Evolutionary conservation across 768 basidiomycete species (phyloP), one percentile per base, ranked within the genome.

Genomic region (Porphyrellus cyaneotinctus): DNA sequence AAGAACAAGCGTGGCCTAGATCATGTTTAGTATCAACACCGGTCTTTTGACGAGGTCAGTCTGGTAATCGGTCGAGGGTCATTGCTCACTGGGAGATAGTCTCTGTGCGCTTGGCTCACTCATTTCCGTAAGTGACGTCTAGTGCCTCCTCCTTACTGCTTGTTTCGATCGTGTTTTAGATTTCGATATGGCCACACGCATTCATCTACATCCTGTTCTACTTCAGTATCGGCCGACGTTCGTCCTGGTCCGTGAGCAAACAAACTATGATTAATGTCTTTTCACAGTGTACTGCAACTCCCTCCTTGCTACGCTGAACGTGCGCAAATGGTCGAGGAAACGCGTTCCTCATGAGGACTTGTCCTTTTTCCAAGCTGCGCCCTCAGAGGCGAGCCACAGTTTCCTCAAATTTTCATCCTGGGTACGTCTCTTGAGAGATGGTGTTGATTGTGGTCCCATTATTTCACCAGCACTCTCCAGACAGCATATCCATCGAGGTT

Each of bases 401-500:
- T 17, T 35, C 30, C 15, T 38, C 13, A 38, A 24, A 15, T 46
- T 50, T 6, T 20, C 53, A 35, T 51, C 58, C 22, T 54, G 11
- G 46, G 67, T 53, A 42, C 1, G 51, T 50, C 13, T 17, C 10
- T 13, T 7, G 20, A 30, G 24, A 14, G 14, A 14, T 35, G 4
- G 11, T 2, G 9, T 17, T 7, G 24, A 6, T 12, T 14, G 10
- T 18, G 20, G 36, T 2, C 39, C 33, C 18, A 57, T 49, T n/a
- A 24, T 22, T 13, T 10, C 5, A 26, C 46, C 43, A 63, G 66
- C 50, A 42, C 4, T 1, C 39, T 57, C 74, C 74, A 41, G 75
- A 76, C 44, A 78, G 78, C 56, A 80, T 85, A 57, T 81, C 82
- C 28, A 83, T 85, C 69, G 82, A 82, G 67, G 80, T 85, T 50